phyloP scores from a whole-genome alignment of 1,284 basidiomycete genomes.

The Cerioporus squamosus region DNA sequence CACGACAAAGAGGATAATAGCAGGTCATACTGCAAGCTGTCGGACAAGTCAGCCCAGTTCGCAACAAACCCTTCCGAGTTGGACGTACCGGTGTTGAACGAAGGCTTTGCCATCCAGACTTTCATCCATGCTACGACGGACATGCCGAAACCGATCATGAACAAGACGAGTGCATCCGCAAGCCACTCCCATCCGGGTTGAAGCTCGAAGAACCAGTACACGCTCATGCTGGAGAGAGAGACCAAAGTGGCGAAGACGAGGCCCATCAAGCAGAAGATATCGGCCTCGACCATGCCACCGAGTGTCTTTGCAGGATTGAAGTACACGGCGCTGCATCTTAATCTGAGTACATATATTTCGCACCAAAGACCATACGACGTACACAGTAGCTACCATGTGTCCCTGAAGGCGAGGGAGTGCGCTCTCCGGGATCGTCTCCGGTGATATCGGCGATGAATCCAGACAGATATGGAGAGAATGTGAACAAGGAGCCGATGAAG shows the following conservation, averaged over 20 bases:
- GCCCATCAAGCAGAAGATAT: slow-evolving; percentile 77
- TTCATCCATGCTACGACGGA: slow-evolving; percentile 86
- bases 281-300: slow-evolving; percentile 91
- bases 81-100: slow-evolving; percentile 85
- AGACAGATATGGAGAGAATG: slow-evolving; percentile 79
- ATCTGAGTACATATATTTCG: not conserved
- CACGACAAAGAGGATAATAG: slow-evolving; percentile 88
- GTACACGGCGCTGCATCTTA: slow-evolving; percentile 66
- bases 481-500: slow-evolving; percentile 90
- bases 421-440: slow-evolving; percentile 64
- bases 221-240: slow-evolving; percentile 75
- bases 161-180: slow-evolving; percentile 68
- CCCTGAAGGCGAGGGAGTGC: slow-evolving; percentile 71
- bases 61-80: not conserved
- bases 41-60: not conserved
- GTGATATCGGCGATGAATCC: slow-evolving; percentile 66
- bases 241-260: slow-evolving; percentile 76
- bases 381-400: slow-evolving; percentile 89
- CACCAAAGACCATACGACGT: slow-evolving; percentile 10
- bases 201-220: slow-evolving; percentile 80
- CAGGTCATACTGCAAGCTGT: slow-evolving; percentile 89
- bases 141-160: slow-evolving; percentile 87
- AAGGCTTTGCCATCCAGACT: slow-evolving; percentile 87
- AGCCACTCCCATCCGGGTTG: slow-evolving; percentile 71
- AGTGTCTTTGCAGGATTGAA: slow-evolving; percentile 87